Evolutionary conservation across 2,329 filamentous ascomycete species (phyloP), one percentile per base, ranked within the genome.

Genomic region (Fusarium cicatricum): DNA sequence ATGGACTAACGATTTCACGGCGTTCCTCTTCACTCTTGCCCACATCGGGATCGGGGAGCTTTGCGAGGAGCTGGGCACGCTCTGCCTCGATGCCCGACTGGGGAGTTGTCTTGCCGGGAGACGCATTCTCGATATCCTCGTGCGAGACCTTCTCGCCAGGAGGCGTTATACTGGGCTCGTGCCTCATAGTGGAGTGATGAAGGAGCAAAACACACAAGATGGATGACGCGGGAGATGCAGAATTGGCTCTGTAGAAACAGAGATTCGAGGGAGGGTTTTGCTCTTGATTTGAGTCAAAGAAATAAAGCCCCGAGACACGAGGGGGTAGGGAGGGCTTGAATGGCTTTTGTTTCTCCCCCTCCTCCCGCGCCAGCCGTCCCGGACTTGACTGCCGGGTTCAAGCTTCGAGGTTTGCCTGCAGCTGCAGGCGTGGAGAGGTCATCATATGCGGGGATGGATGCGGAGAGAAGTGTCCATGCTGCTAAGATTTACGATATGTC

Each of bases 21-120:
- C 79, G 80, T 66, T 90, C 88, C 58, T 86, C 86, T 1, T 82
- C 81, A 52, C 78, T 86, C 58, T 88, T 74, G 6, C 84, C 82
- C 16, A 79, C 85, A 68, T 90, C 88, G 9, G 71, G 71, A 8
- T 73, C 71, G 2, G 71, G 71, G 0, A 73, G 62, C 14, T 51
- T 34, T 16, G 71, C 71, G 4, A 73, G 55, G 10, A 70, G 60
- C 12, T 68, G 58, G 17, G 62, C 66, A 8, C 70, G 68, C 48
- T 73, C 71, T 39, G 64, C 53, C 31, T 71, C 64, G 26, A 71
- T 62, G 4, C 16, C 50, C 29, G 46, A 34, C 1, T 17, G 11
- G 1, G 58, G 11, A 3, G 37, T 14, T 2, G 7, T 12, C 47
- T 62, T 65, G 3, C 34, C 36, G 5, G 43, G n/a, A 8, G 31